Base-by-base conservation (phyloP, 2,329 filamentous ascomycete genomes). In the Metarhizium rileyi region DNA sequence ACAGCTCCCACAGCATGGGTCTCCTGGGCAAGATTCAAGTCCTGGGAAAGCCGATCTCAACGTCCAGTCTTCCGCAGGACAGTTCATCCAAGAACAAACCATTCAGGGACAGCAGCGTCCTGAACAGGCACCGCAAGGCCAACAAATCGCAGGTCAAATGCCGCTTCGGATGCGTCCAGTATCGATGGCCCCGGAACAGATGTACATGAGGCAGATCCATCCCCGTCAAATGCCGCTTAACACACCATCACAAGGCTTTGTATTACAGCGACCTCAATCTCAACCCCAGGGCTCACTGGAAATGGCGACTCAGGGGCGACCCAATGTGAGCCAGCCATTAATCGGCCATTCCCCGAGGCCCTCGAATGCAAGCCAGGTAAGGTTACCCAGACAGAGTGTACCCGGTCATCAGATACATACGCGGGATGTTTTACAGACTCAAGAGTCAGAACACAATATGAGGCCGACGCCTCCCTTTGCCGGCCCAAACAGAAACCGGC, bases 391-490 rank as follows among this genome's bases (percentile, higher is more conserved):
- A 20, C 50, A 48, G 10, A 18, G 43, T 8, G 16, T 9, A 14
- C 42, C 44, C n/a, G 18, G 38, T 46, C 38, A 38, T 27, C 47
- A 47, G 5, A 14, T 25, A 12, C 38, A 42, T 12, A 3, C 40
- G 7, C 25, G n/a, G 12, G 26, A 6, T 28, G 28, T 22, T 3
- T 20, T 18, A 12, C 25, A 10, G 18, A 33, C 9, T 35, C 38
- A 28, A 18, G 18, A 26, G 7, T 6, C 22, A 28, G 14, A 45
- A 18, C 40, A 44, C 7, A 47, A 48, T 35, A 41, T 46, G 25
- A 46, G 50, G 18, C 52, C 51, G 23, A 36, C 50, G 25, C 48
- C 53, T 9, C 25, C 51, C 8, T 53, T 52, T 12, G 48, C 42
- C 2, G 44, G 25, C 14, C 23, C 28, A 4, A 22, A 45, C 3